These are phyloP conservation scores for Bipolaris victoriae DNA, from an alignment of 2,329 filamentous ascomycete genomes.

Conservation along the genomic window DNA sequence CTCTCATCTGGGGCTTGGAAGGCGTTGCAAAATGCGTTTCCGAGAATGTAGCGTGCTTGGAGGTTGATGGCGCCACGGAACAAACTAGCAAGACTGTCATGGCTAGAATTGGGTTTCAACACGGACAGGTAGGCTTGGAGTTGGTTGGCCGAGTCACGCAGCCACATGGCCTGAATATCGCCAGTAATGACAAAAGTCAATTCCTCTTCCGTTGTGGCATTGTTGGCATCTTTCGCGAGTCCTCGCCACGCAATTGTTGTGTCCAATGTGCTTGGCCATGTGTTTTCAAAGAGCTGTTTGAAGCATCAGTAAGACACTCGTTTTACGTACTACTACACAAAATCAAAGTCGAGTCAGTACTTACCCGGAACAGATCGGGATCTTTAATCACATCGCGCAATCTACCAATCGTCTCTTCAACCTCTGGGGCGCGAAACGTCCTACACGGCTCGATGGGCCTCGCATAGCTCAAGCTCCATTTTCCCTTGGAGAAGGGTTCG, in stretches of 20 bases:
- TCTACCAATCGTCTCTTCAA: conserved; percentile 50
- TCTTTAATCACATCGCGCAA: conserved; percentile 51
- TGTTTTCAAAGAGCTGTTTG: conserved; percentile 67
- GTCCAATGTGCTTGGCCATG: conserved; percentile 77
- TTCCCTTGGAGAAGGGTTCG: conserved; percentile 50
- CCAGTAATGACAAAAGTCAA: conserved; percentile 65
- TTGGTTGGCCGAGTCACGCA: conserved; percentile 67
- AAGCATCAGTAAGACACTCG: not conserved
- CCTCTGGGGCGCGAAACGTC: conserved; percentile 52
- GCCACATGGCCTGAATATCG: conserved; percentile 64
- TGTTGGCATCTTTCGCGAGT: conserved; percentile 53
- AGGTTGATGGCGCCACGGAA: conserved; percentile 75
- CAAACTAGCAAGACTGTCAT: conserved; percentile 63
- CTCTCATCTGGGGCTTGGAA: conserved; percentile 60
- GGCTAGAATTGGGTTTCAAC: conserved; percentile 56
- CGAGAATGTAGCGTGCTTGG: conserved; percentile 70
- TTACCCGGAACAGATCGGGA: conserved; percentile 65
- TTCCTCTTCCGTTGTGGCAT: conserved; percentile 50
- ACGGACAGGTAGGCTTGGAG: conserved; percentile 71
- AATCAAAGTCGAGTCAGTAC: not conserved
- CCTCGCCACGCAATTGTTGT: conserved; percentile 75
- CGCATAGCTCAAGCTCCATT: conserved; percentile 53
- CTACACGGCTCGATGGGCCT: conserved; percentile 54
- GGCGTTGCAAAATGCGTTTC: conserved; percentile 61
- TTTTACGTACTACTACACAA: no score